Base-by-base conservation (phyloP, 2,329 filamentous ascomycete genomes). In the Ophiocordyceps camponoti-leonardi region DNA sequence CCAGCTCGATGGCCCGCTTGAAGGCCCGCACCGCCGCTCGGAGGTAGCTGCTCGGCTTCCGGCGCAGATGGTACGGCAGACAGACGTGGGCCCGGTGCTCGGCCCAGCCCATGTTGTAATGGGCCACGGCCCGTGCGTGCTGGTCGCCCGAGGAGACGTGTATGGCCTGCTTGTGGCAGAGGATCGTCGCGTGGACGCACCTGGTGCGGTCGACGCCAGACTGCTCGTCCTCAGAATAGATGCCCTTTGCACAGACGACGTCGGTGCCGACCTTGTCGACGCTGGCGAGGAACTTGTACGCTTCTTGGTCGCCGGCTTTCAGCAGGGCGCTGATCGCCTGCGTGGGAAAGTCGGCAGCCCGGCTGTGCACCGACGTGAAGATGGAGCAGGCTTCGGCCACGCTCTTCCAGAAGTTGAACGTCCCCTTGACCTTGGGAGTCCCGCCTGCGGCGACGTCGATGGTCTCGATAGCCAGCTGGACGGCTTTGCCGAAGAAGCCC, bases 81-180 rank as follows among this genome's bases (percentile, higher is more conserved):
- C 78, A 85, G 12, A 70, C 66, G 56, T 93, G 85, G 1, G 87
- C 84, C 41, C 82, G 77, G 58, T 92, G 79, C 60, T 98, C 92
- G 1, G 86, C 84, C 85, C 88, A 96, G 40, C 92, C 92, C 18
- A 98, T 69, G 56, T 98, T 98, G 63, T 94, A 98, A 73, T 90
- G 92, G 0, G 88, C 86, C n/a, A 96, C 85, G 1, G 92, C 86
- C 62, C 93, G 88, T 4, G 90, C 88, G 59, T 95, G 85, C 8
- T 77, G 60, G 56, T 98, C 88, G 48, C 79, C 68, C 1, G 78
- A 67, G 16, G 81, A 82, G 37, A 79, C 74, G 52, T 83, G 67
- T 14, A 96, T 79, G 8, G 87, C 87, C 50, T 85, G 77, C 60
- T 96, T 98, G 60, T 93, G 85, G 6, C 86, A 83, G 18, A 96